Base-by-base conservation (phyloP, 306 rosid genomes). In the Corylus americana region DNA sequence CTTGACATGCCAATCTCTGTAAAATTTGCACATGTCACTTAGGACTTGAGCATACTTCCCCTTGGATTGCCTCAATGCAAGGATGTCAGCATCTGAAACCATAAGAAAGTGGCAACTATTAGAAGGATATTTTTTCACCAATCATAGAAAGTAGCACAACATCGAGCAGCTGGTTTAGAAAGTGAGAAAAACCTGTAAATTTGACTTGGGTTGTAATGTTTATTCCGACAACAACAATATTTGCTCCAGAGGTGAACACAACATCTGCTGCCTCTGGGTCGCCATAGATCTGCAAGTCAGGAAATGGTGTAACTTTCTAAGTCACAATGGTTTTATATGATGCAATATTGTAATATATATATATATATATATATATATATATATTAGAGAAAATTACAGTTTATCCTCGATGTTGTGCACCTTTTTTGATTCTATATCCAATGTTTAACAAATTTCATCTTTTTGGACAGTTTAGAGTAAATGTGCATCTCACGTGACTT, bases 241-340 rank as follows among this genome's bases (percentile, higher is more conserved):
- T 85, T 76, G 99, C 98, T 57, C 99, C 99, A 47, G 93, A 95
- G 16, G 98, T 95, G 77, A 95, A 93, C 73, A 95, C 98, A 75
- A 76, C 67, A 83, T 95, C 99, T 59, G 99, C 99, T 55, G 99
- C 99, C 88, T 95, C 99, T 11, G 99, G 98, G 76, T 95, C 99
- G 72, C 96, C 98, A 86, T 89, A 82, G 66, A 93, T 92, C 99
- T 92, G 79, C 83, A 80, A 47, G 78, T 78, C 76, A 47, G 81
- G 70, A 39, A 85, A 49, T 45, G 47, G 70, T 74, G 63, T 80
- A 57, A 49, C 37, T 27, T 75, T 74, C 27, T 58, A 71, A 17
- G 39, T 61, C 31, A 14, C n/a, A 75, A 8, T 8, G 50, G 18
- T 10, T 55, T 17, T 48, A 64, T 39, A 10, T 45, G 47, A 59